Percentiles rank a stretch among this genome's conserved stretches.
phyloP scores from a whole-genome alignment of 1,139 yeast genomes.

The Geotrichum siamense region DNA sequence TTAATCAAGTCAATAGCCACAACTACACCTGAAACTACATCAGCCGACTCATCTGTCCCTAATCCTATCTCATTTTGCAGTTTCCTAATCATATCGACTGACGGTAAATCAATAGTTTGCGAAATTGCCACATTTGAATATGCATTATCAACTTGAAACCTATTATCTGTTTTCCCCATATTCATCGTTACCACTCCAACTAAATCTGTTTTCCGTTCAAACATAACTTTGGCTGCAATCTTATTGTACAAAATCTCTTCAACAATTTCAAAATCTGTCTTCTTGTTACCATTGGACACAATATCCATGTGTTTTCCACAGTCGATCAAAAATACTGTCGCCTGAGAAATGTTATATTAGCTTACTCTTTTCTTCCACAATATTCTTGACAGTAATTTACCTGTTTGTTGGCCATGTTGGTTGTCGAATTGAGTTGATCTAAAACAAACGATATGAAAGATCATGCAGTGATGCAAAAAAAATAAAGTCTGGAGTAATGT shows the following conservation, averaged over 20 bases:
- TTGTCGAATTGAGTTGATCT: no score
- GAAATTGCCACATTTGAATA: slow-evolving; percentile 6
- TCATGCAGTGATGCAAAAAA: no score
- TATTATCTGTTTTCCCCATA: slow-evolving; percentile 23
- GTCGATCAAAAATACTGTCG: slow-evolving; percentile 51
- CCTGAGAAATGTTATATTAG: no score
- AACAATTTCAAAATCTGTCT: slow-evolving; percentile 37
- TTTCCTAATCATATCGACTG: slow-evolving; percentile 27
- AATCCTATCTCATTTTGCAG: slow-evolving; percentile 15
- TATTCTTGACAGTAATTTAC: no score
- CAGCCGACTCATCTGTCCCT: slow-evolving; percentile 28
- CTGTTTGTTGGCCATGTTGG: no score
- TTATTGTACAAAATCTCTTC: slow-evolving; percentile 41
- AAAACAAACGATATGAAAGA: no score
- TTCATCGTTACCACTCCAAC: slow-evolving; percentile 44
- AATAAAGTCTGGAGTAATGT: no score
- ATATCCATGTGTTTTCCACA: slow-evolving; percentile 42
- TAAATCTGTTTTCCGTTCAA: slow-evolving; percentile 52
- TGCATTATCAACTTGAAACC: slow-evolving; percentile 1
- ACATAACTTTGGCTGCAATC: slow-evolving; percentile 39
- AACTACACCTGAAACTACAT: slow-evolving; percentile 30
- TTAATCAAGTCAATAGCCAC: slow-evolving; percentile 33
- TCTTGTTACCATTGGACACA: slow-evolving; percentile 24
- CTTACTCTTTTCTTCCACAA: no score
- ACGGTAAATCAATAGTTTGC: slow-evolving; percentile 19